phyloP scores from a whole-genome alignment of 305 asterid species.

The Solanum hybrid region DNA sequence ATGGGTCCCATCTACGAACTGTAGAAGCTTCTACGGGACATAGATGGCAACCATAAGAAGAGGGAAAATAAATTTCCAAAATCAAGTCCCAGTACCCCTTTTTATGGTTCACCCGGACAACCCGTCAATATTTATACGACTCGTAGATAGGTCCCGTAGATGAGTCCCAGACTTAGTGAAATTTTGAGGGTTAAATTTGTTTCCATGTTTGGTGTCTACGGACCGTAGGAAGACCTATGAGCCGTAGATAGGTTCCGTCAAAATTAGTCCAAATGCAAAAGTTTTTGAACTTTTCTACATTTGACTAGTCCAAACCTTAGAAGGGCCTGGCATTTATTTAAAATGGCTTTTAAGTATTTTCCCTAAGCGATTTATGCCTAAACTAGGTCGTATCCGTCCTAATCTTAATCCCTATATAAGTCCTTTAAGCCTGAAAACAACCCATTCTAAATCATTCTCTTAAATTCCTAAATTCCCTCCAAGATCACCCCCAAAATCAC shows the following conservation, averaged over 20 bases:
- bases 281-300: no score
- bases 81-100: neutral
- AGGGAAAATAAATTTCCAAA: neutral
- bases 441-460: neutral
- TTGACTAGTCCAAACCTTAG: neutral
- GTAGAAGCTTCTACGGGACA: neutral
- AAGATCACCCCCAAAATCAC: neutral
- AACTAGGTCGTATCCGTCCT: neutral
- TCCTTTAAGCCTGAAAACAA: neutral
- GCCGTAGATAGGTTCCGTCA: neutral
- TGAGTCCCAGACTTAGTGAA: neutral
- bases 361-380: neutral
- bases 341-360: neutral
- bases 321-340: neutral
- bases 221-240: neutral
- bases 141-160: neutral
- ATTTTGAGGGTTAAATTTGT: neutral
- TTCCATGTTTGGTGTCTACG: neutral
- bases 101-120: neutral
- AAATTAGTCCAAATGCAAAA: neutral
- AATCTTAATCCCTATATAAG: neutral
- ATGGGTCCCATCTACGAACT: neutral
- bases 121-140: neutral
- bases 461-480: neutral
- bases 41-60: neutral